Evolutionary conservation across 164 flowering plant species (phyloP).

Genomic region (Vitis vinifera): DNA sequence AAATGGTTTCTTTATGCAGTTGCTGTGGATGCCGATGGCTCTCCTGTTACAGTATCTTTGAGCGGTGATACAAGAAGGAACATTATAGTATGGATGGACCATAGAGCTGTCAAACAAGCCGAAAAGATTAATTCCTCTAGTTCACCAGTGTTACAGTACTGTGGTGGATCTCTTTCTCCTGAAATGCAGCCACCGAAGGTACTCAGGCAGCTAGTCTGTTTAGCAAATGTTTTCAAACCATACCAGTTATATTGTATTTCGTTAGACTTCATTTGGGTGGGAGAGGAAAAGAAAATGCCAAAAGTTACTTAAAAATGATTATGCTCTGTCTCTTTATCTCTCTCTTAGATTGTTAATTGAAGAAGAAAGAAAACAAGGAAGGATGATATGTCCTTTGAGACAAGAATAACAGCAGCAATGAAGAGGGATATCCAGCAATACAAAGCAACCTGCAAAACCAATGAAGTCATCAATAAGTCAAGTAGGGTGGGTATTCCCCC

Average conservation of each 20-base stretch:
- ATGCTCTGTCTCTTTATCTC: too few relatives aligned
- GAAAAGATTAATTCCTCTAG: slow-evolving; percentile 81
- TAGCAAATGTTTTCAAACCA: neutral
- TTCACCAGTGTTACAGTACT: slow-evolving; percentile 89
- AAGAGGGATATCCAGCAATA: too few relatives aligned
- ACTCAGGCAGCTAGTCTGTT: slow-evolving; percentile 2
- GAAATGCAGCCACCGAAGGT: slow-evolving; percentile 99
- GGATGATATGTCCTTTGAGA: too few relatives aligned
- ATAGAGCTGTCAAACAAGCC: slow-evolving; percentile 95
- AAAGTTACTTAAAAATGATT: too few relatives aligned
- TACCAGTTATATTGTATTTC: neutral
- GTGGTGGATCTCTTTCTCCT: slow-evolving; percentile 92
- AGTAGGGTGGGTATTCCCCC: too few relatives aligned
- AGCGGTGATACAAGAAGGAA: slow-evolving; percentile 96
- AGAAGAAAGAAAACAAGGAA: too few relatives aligned
- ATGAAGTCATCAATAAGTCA: too few relatives aligned
- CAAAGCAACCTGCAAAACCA: too few relatives aligned
- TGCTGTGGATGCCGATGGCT: slow-evolving; percentile 92
- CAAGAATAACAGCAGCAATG: too few relatives aligned
- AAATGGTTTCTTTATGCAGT: slow-evolving; percentile 49
- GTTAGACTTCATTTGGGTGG: too few relatives aligned
- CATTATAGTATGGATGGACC: slow-evolving; percentile 99
- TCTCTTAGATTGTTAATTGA: too few relatives aligned
- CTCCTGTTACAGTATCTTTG: slow-evolving; percentile 95
- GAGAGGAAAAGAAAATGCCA: too few relatives aligned